phyloP scores from a whole-genome alignment of 805 yeast species.

The Starmerella ratchasimensis region DNA sequence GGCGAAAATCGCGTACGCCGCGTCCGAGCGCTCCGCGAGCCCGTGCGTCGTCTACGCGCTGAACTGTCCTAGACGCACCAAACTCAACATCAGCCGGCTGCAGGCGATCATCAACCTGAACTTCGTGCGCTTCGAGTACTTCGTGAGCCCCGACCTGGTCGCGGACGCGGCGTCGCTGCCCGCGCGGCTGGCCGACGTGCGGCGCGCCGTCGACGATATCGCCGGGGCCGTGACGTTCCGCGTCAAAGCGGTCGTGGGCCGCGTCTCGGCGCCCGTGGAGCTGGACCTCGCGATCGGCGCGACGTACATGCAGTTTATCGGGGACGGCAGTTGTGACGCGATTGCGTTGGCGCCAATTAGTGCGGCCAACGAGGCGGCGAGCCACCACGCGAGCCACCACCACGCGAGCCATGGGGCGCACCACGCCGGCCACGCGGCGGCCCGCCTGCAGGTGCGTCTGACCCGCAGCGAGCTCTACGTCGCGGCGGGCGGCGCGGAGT shows the following conservation, averaged over 20 bases:
- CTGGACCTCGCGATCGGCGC: conserved; percentile 1
- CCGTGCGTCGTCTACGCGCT: not conserved
- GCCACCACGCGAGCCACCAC: no score
- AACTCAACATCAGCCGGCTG: not conserved
- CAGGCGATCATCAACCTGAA: not conserved
- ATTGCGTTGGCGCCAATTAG: conserved; percentile 1
- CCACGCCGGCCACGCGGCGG: not conserved
- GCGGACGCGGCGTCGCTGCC: not conserved
- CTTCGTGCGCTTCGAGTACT: not conserved
- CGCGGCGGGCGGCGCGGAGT: not conserved
- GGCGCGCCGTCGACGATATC: conserved; percentile 2
- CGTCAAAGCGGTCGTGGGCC: not conserved
- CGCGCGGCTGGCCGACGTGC: not conserved
- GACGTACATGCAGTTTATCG: conserved; percentile 3
- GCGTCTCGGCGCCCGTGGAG: not conserved
- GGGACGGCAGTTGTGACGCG: not conserved
- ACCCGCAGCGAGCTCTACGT: not conserved
- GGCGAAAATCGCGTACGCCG: not conserved
- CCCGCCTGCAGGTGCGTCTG: not conserved
- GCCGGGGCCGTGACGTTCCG: conserved; percentile 3
- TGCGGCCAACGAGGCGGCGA: no score
- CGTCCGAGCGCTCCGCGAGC: not conserved
- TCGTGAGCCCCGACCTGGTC: conserved; percentile 1
- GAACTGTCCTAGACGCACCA: conserved; percentile 2
- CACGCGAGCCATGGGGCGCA: no score